These are phyloP conservation scores for Aphanomyces invadans DNA, from an alignment of 352 stramenopile species.

Conservation along the genomic window DNA sequence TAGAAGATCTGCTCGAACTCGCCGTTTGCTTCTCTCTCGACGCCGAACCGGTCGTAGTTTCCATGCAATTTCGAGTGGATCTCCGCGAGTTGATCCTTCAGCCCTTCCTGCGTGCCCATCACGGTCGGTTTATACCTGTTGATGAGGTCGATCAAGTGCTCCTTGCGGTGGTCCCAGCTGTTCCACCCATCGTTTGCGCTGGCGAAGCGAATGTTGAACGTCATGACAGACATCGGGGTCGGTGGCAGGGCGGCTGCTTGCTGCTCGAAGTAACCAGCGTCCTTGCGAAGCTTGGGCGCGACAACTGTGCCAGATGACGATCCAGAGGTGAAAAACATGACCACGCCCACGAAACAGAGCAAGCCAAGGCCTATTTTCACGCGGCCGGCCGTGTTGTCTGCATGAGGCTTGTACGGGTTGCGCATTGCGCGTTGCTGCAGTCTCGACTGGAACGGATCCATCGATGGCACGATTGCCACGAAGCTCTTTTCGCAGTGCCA, in stretches of 20 bases:
- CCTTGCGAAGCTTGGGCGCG: conserved; percentile 25
- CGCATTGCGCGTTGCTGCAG: conserved; percentile 27
- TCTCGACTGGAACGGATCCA: conserved; percentile 23
- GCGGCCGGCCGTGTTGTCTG: conserved; percentile 29
- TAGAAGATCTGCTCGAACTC: conserved; percentile 83
- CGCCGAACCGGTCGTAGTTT: conserved; percentile 63
- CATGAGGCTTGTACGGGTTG: conserved; percentile 72
- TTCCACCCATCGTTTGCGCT: conserved; percentile 53
- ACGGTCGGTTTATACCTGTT: conserved; percentile 61
- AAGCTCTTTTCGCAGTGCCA: background rate
- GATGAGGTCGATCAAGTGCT: conserved; percentile 65
- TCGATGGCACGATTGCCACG: too few species aligned
- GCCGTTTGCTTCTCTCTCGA: conserved; percentile 59
- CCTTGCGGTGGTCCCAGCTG: conserved; percentile 61
- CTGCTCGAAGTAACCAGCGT: conserved; percentile 29
- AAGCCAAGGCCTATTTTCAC: conserved; percentile 39
- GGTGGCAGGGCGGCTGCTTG: conserved; percentile 27
- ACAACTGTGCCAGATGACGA: conserved; percentile 30
- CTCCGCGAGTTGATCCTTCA: conserved; percentile 57
- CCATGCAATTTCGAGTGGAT: conserved; percentile 43
- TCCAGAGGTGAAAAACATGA: conserved; percentile 48
- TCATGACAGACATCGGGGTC: conserved; percentile 69
- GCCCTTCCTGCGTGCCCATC: conserved; percentile 67
- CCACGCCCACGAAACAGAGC: conserved; percentile 55
- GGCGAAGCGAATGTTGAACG: conserved; percentile 74